Percentiles rank a stretch among this genome's conserved stretches.
phyloP scores from a whole-genome alignment of 2,329 filamentous ascomycete species.

The Colletotrichum tofieldiae region DNA sequence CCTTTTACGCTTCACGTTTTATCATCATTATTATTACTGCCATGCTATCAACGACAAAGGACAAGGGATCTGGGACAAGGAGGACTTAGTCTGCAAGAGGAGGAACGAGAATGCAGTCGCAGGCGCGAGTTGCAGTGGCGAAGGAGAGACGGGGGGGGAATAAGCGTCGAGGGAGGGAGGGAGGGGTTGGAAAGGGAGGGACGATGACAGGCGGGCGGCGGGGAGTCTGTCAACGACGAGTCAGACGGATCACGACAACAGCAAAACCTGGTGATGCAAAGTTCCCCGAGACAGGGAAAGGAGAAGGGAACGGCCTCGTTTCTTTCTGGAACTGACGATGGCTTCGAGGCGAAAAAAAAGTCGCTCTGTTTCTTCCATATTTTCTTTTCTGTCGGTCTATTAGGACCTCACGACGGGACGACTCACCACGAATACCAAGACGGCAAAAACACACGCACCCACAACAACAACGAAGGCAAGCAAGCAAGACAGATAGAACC shows the following conservation, averaged over 20 bases:
- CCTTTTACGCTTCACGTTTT: slow-evolving; percentile 1
- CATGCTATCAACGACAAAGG: slow-evolving; percentile 17
- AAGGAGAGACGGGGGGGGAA: not conserved
- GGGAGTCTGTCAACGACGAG: not conserved
- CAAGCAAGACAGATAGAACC: not conserved
- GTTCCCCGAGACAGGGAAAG: not conserved
- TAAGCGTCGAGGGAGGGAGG: not conserved
- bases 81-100: slow-evolving; percentile 10
- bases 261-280: not conserved
- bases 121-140: not conserved
- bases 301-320: not conserved
- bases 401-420: not conserved
- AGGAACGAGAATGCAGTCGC: not conserved
- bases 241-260: not conserved
- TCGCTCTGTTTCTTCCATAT: not conserved
- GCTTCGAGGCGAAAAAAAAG: not conserved
- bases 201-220: not conserved
- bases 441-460: not conserved
- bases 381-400: not conserved
- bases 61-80: not conserved
- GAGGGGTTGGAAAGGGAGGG: not conserved
- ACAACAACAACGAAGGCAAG: not conserved
- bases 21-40: slow-evolving; percentile 8
- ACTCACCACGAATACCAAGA: not conserved
- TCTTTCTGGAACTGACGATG: not conserved